Evolutionary conservation across 78 protist species (phyloP).

Genomic region (Speleostelium caveatum): DNA sequence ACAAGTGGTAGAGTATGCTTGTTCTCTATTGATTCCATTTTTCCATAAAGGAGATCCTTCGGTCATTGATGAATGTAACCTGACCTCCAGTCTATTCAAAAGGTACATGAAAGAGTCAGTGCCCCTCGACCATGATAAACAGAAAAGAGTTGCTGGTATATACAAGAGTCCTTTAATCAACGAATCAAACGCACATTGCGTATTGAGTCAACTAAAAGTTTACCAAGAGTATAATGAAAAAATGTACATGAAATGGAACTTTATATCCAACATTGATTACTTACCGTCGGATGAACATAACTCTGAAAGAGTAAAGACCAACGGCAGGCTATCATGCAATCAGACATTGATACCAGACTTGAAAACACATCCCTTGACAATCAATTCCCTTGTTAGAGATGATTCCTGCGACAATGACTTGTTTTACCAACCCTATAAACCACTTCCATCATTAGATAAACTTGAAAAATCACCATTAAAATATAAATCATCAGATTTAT

Average conservation of each 20-base stretch:
- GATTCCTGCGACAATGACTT: not conserved
- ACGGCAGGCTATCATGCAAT: conserved; percentile 27
- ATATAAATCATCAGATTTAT: no score
- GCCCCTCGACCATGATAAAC: no score
- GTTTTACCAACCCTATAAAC: not conserved
- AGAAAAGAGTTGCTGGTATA: not conserved
- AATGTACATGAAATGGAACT: not conserved
- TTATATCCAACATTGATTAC: not conserved
- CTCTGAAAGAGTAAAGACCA: not conserved
- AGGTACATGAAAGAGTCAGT: no score
- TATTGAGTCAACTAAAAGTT: not conserved
- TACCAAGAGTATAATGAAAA: conserved; percentile 26
- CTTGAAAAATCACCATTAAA: not conserved
- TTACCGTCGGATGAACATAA: not conserved
- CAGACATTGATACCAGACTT: not conserved
- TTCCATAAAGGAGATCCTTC: not conserved
- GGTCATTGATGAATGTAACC: not conserved
- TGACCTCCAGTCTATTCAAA: no score
- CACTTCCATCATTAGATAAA: not conserved
- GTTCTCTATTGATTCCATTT: not conserved
- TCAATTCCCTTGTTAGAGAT: not conserved
- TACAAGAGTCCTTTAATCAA: not conserved
- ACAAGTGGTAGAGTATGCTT: conserved; percentile 4
- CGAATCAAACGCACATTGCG: not conserved
- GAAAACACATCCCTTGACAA: not conserved